These are phyloP conservation scores for Pholiota adiposa DNA, from an alignment of 1,284 basidiomycete species.

Conservation along the genomic window DNA sequence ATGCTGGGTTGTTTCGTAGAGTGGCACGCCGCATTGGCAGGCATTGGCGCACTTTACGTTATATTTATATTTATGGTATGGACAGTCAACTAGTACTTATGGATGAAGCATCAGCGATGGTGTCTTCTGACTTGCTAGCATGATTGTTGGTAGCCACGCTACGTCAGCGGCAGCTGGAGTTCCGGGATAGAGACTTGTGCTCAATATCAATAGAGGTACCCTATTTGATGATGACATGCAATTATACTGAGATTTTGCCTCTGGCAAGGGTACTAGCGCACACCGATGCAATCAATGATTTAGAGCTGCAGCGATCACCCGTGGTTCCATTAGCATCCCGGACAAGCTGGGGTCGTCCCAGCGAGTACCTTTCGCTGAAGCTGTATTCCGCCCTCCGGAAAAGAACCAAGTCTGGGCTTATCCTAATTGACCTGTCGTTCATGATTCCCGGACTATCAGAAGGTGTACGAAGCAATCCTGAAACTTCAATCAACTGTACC, in stretches of 20 bases:
- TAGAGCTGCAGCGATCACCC: no score
- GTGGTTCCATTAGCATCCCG: no score
- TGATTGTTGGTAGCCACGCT: slow-evolving; percentile 1
- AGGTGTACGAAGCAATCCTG: neutral
- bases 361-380: no score
- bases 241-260: neutral
- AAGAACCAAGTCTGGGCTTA: no score
- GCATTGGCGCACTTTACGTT: neutral
- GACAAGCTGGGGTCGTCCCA: no score
- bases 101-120: neutral
- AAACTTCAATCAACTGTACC: neutral
- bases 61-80: neutral
- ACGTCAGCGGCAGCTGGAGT: neutral
- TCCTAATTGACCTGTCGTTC: no score
- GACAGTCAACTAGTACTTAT: neutral
- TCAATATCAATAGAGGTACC: neutral
- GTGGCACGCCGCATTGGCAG: neutral
- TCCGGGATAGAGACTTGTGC: neutral
- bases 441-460: no score
- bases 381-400: no score
- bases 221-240: neutral
- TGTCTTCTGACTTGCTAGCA: neutral
- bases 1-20: no score
- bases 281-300: neutral
- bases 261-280: neutral